Conservation (phyloP, 148 eudicot species). For the Drosera capensis region DNA sequence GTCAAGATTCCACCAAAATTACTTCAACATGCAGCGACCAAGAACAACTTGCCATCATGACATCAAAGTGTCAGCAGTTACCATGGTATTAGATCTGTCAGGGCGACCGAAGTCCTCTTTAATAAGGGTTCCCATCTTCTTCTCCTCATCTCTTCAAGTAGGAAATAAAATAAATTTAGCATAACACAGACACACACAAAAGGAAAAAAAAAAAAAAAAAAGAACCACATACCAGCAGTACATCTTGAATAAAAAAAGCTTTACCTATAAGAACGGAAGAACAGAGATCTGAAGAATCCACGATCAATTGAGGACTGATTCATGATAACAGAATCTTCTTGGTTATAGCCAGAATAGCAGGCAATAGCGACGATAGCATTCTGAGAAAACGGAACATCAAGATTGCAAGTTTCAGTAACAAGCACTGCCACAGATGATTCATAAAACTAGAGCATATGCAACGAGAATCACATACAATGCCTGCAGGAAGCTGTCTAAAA, state of each 20-base stretch:
- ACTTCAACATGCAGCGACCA: slow-evolving; percentile 1
- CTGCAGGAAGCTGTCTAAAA: slow-evolving; percentile 97
- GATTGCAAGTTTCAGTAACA: too few relatives aligned
- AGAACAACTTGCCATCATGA: neutral
- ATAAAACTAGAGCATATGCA: neutral
- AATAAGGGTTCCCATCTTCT: slow-evolving; percentile 94
- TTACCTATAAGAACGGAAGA: slow-evolving; percentile 92
- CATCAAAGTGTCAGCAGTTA: slow-evolving; percentile 11
- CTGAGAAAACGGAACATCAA: slow-evolving; percentile 13
- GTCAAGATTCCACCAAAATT: too few relatives aligned
- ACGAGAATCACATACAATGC: slow-evolving; percentile 38
- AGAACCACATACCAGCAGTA: neutral
- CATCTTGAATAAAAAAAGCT: neutral
- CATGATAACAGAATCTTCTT: slow-evolving; percentile 98
- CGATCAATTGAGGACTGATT: slow-evolving; percentile 95
- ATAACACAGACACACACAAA: too few relatives aligned
- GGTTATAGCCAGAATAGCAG: slow-evolving; percentile 96
- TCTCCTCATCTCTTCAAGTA: slow-evolving; percentile 68
- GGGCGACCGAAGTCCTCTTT: slow-evolving; percentile 95
- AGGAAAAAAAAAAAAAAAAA: neutral
- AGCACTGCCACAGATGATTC: slow-evolving; percentile 1
- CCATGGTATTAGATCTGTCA: slow-evolving; percentile 90
- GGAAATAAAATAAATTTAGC: too few relatives aligned
- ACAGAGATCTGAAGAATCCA: slow-evolving; percentile 83
- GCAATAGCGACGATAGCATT: slow-evolving; percentile 95